Evolutionary conservation across 345 rosid genomes (phyloP).

Genomic region (Acer campestre): DNA sequence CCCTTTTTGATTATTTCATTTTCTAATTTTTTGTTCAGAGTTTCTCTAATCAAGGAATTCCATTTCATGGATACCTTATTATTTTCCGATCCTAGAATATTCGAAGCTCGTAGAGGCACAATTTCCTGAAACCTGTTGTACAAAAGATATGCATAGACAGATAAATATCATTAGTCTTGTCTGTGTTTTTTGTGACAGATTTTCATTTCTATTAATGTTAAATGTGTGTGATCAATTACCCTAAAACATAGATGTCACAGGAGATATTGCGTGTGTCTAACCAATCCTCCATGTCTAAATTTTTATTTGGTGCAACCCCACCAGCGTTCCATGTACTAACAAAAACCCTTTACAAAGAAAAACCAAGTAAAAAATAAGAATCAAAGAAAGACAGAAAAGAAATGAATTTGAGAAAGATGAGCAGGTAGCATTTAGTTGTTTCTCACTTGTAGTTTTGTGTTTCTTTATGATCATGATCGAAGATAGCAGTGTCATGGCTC

Average conservation of each 20-base stretch:
- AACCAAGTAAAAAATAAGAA: neutral
- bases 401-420: neutral
- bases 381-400: neutral
- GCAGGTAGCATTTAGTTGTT: neutral
- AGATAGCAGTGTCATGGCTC: conserved; percentile 26
- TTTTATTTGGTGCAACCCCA: conserved; percentile 66
- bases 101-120: conserved; percentile 67
- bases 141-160: neutral
- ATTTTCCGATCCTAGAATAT: conserved; percentile 65
- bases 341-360: conserved; percentile 45
- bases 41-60: conserved; percentile 64
- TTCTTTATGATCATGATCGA: conserved; percentile 35
- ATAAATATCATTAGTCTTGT: neutral
- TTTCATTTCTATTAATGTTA: neutral
- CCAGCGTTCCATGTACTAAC: conserved; percentile 94
- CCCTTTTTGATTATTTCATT: conserved; percentile 20
- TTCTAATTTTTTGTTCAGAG: conserved; percentile 48
- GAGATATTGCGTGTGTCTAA: conserved; percentile 41
- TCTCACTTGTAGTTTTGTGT: conserved; percentile 55
- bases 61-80: conserved; percentile 51
- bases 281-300: conserved; percentile 67
- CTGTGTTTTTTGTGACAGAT: neutral
- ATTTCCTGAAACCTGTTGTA: conserved; percentile 71
- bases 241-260: conserved; percentile 79
- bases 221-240: conserved; percentile 39